Percentiles rank a stretch among this genome's conserved stretches.
phyloP scores from a whole-genome alignment of 2,329 filamentous ascomycete species.

The Aureobasidium melanogenum region DNA sequence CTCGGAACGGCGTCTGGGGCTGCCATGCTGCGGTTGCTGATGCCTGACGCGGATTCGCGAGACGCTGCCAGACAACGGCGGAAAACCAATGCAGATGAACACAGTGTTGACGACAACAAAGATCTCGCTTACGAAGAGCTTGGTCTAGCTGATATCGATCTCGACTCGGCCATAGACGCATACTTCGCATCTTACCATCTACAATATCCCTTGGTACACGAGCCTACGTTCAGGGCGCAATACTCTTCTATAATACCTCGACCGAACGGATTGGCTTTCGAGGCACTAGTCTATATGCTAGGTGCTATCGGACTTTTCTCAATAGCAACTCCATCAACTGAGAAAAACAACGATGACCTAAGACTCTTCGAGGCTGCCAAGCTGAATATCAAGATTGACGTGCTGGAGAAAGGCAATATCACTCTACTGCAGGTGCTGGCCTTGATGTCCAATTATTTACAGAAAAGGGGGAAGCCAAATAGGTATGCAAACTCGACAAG shows the following conservation, averaged over 20 bases:
- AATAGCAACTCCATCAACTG: conserved; percentile 18
- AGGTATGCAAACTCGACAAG: background rate
- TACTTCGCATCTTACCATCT: conserved; percentile 40
- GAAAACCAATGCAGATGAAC: background rate
- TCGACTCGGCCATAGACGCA: conserved; percentile 29
- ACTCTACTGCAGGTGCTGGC: conserved; percentile 40
- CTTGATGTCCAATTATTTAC: conserved; percentile 41
- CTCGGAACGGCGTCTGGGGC: conserved; percentile 39
- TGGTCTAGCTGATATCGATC: conserved; percentile 22
- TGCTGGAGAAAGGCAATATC: conserved; percentile 42
- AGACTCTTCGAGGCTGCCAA: conserved; percentile 40
- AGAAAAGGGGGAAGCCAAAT: conserved; percentile 44
- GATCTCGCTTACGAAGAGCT: conserved; percentile 16
- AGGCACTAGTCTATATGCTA: conserved; percentile 38
- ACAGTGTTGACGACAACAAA: conserved; percentile 3
- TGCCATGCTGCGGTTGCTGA: conserved; percentile 31
- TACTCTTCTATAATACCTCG: conserved; percentile 35
- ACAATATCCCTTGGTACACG: conserved; percentile 40
- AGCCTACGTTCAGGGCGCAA: conserved; percentile 39
- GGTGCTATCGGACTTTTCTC: conserved; percentile 38
- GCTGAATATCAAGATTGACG: conserved; percentile 35
- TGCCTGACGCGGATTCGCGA: conserved; percentile 16
- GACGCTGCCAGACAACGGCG: conserved; percentile 7
- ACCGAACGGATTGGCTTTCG: conserved; percentile 34
- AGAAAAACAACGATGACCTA: conserved; percentile 31